Percentiles rank a stretch among this genome's conserved stretches.
Conservation (phyloP, 164 flowering plant species). For the Umbellularia californica region DNA sequence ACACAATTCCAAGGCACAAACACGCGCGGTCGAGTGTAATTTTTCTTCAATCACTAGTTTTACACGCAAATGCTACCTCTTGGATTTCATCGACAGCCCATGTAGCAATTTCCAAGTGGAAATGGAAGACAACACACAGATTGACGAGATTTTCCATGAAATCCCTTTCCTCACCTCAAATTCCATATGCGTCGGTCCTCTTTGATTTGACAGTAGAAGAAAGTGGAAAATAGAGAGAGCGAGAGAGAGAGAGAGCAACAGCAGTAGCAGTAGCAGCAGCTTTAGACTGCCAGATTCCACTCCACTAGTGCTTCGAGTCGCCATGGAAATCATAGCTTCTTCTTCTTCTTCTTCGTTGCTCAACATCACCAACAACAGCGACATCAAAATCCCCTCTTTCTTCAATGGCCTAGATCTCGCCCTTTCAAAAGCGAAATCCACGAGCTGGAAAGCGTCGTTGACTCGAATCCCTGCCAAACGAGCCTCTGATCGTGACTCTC, state of each 20-base stretch:
- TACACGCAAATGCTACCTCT: too few species aligned
- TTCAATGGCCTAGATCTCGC: neutral
- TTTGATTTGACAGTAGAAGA: neutral
- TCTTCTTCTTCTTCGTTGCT: neutral
- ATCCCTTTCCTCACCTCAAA: too few species aligned
- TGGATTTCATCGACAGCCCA: too few species aligned
- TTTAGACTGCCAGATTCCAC: neutral
- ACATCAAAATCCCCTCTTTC: neutral
- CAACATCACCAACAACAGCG: neutral
- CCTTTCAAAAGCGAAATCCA: neutral
- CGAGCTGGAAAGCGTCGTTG: constrained; percentile 6
- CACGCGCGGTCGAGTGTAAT: too few species aligned
- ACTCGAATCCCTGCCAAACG: neutral
- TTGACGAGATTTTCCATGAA: too few species aligned
- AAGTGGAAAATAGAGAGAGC: neutral
- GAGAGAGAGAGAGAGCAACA: neutral
- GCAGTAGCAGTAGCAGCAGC: neutral
- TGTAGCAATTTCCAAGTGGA: neutral
- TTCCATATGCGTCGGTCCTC: neutral
- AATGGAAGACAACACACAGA: neutral
- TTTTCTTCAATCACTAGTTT: too few species aligned
- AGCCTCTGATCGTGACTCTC: constrained; percentile 2
- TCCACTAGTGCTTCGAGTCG: neutral
- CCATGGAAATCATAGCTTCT: constrained; percentile 2
- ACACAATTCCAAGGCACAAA: too few species aligned